Evolutionary conservation across 2,329 filamentous ascomycete genomes (phyloP).

Genomic region (Cyphellophora europaea): DNA sequence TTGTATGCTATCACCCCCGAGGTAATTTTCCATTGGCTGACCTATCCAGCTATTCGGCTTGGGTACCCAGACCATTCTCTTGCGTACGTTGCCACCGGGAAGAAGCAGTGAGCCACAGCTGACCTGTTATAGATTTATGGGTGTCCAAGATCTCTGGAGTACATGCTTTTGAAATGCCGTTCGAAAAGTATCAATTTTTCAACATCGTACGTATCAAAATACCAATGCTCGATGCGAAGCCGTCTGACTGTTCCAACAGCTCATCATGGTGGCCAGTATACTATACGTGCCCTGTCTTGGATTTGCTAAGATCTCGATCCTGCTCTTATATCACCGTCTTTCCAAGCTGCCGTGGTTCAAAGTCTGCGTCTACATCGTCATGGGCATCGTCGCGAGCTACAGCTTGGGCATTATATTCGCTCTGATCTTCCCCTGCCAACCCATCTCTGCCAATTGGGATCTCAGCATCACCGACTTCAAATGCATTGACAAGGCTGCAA

Average conservation of each 20-base stretch:
- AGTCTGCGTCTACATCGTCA: slow-evolving; percentile 6
- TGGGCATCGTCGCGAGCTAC: slow-evolving; percentile 11
- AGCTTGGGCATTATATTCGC: slow-evolving; percentile 15
- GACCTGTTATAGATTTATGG: slow-evolving; percentile 1
- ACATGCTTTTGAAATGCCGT: slow-evolving; percentile 2
- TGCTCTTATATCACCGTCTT: slow-evolving; percentile 23
- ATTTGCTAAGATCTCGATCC: slow-evolving; percentile 24
- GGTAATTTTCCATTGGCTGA: background rate
- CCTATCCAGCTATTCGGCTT: too few relatives aligned
- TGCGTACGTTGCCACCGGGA: too few relatives aligned
- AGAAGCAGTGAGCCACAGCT: too few relatives aligned
- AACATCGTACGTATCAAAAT: background rate
- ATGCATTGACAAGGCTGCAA: slow-evolving; percentile 14
- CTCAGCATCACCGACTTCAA: slow-evolving; percentile 7
- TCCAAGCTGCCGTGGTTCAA: slow-evolving; percentile 10
- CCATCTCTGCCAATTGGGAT: slow-evolving; percentile 18
- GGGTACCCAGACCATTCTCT: too few relatives aligned
- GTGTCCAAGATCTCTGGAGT: background rate
- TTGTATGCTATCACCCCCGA: background rate
- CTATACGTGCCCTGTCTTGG: slow-evolving; percentile 23
- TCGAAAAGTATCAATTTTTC: slow-evolving; percentile 2
- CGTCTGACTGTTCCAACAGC: too few relatives aligned
- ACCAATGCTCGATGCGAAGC: too few relatives aligned
- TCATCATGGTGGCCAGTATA: slow-evolving; percentile 22
- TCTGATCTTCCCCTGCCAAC: slow-evolving; percentile 19